Conservation (phyloP, 768 basidiomycete species). For the Lentinus brumalis region DNA sequence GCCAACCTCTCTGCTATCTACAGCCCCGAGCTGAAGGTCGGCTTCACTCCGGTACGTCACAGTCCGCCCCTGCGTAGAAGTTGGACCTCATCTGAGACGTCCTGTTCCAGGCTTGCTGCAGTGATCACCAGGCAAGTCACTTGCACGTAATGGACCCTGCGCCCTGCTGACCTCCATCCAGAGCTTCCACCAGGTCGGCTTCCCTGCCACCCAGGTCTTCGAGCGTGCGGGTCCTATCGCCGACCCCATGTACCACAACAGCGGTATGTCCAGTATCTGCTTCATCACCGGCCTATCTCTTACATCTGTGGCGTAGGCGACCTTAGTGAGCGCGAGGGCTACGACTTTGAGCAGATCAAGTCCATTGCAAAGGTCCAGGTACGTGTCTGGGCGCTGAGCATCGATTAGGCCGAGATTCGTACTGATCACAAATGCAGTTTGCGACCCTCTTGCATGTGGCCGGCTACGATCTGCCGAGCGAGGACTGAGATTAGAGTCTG, state of each 20-base stretch:
- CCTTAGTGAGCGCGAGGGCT: slow-evolving; percentile 75
- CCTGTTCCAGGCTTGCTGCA: slow-evolving; percentile 73
- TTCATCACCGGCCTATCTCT: background rate
- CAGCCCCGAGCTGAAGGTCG: slow-evolving; percentile 75
- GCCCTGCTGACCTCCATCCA: slow-evolving; percentile 28
- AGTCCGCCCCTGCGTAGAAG: background rate
- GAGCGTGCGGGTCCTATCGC: slow-evolving; percentile 84
- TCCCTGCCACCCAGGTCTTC: slow-evolving; percentile 85
- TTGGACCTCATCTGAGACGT: background rate
- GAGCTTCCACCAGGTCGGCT: slow-evolving; percentile 83
- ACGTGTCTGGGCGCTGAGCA: slow-evolving; percentile 16
- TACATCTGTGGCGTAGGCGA: slow-evolving; percentile 52
- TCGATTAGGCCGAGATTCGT: background rate
- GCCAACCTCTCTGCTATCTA: slow-evolving; percentile 77
- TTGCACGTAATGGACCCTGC: background rate
- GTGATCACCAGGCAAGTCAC: slow-evolving; percentile 75
- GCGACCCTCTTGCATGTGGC: slow-evolving; percentile 71
- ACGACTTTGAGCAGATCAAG: slow-evolving; percentile 79
- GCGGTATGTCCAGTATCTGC: slow-evolving; percentile 43
- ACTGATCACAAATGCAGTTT: slow-evolving; percentile 44
- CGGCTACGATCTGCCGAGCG: slow-evolving; percentile 48
- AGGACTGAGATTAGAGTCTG: background rate
- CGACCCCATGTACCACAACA: slow-evolving; percentile 90
- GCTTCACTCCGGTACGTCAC: slow-evolving; percentile 56
- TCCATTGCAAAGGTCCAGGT: slow-evolving; percentile 90